These are phyloP conservation scores for Alopecurus myosuroides DNA, from an alignment of 176 grass and related monocot genomes.

Conservation along the genomic window DNA sequence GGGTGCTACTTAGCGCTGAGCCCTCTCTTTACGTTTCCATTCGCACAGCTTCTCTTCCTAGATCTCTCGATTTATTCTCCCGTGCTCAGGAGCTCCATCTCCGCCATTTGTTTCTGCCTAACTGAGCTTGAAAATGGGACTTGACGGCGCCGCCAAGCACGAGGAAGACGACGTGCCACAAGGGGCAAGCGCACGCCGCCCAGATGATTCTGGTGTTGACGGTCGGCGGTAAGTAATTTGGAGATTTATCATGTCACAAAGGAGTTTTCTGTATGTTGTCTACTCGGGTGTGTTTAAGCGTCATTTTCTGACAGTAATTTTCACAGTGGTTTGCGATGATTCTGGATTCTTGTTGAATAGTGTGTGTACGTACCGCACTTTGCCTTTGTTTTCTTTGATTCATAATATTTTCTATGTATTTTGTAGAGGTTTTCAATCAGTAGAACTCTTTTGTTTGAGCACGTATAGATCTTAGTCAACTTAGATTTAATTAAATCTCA, in stretches of 20 bases:
- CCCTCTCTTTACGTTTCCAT: background rate
- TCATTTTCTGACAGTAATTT: no score
- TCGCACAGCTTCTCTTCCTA: background rate
- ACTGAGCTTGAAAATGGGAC: background rate
- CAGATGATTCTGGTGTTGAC: background rate
- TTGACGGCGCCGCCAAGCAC: background rate
- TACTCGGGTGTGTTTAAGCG: no score
- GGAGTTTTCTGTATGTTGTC: no score
- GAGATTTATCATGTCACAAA: background rate
- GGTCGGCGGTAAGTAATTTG: background rate
- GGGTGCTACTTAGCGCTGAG: background rate
- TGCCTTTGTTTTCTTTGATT: no score
- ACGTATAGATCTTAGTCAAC: no score
- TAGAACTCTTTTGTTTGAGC: no score
- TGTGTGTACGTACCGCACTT: no score
- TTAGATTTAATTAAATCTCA: no score
- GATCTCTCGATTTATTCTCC: background rate
- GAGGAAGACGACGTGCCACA: background rate
- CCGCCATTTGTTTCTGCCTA: background rate
- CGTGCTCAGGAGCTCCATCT: background rate
- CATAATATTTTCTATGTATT: background rate
- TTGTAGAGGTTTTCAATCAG: background rate
- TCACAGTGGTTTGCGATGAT: no score
- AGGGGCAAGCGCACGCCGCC: background rate
- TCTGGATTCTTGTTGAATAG: no score